Conservation (phyloP, 1,284 basidiomycete species). For the Taiwanofungus camphoratus region DNA sequence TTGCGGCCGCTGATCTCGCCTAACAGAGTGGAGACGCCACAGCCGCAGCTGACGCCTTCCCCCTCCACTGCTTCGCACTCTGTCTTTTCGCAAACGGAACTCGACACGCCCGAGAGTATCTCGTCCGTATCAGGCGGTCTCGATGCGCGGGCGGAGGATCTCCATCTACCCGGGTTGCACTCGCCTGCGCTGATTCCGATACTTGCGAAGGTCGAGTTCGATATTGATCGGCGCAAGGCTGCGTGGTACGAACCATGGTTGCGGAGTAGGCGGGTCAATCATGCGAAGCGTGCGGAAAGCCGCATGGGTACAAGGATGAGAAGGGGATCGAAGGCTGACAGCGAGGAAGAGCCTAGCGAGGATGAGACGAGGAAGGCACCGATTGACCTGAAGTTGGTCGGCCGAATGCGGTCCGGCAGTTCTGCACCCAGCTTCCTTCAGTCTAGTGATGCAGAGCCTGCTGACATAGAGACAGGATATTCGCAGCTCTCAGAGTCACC, state of each 20-base stretch:
- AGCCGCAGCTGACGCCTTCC: constrained; percentile 39
- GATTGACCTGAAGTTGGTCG: constrained; percentile 46
- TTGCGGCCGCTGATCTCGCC: constrained; percentile 46
- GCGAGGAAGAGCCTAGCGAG: constrained; percentile 11
- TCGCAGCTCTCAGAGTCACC: constrained; percentile 30
- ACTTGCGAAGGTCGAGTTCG: constrained; percentile 84
- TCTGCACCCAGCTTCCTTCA: constrained; percentile 27
- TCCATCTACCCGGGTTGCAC: constrained; percentile 60
- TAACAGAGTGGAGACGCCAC: constrained; percentile 29
- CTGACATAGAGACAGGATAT: constrained; percentile 27
- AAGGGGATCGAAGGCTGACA: constrained; percentile 19
- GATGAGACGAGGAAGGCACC: constrained; percentile 30
- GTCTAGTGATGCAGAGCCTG: constrained; percentile 16
- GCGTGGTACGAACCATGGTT: constrained; percentile 82
- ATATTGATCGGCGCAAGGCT: constrained; percentile 70
- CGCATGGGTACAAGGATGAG: constrained; percentile 27
- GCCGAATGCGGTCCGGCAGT: constrained; percentile 37
- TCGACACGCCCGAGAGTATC: constrained; percentile 53
- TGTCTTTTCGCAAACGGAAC: constrained; percentile 43
- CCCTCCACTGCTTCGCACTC: constrained; percentile 47
- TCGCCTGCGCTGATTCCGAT: constrained; percentile 68
- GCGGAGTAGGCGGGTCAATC: constrained; percentile 52
- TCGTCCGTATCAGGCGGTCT: constrained; percentile 33
- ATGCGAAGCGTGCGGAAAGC: constrained; percentile 48
- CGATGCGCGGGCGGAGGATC: constrained; percentile 35